These are phyloP conservation scores for Rossbeevera mucosa DNA, from an alignment of 768 basidiomycete species.

Conservation along the genomic window DNA sequence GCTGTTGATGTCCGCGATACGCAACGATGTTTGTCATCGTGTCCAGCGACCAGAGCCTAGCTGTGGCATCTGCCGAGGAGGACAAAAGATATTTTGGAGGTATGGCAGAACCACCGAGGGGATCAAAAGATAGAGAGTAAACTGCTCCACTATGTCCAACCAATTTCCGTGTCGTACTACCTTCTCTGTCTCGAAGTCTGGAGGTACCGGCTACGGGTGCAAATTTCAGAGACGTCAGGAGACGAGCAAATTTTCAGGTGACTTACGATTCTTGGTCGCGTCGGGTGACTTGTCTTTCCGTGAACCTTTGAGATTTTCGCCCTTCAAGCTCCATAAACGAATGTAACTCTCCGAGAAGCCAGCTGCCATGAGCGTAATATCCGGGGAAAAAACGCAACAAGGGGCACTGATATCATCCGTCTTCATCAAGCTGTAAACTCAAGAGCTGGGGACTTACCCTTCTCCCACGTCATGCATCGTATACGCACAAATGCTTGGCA, in stretches of 20 bases:
- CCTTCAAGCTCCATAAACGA: slow-evolving; percentile 90
- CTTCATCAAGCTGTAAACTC: slow-evolving; percentile 7
- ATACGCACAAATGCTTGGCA: slow-evolving; percentile 93
- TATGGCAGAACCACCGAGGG: slow-evolving; percentile 77
- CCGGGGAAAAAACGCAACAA: slow-evolving; percentile 83
- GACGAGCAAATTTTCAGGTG: not conserved
- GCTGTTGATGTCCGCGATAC: slow-evolving; percentile 94
- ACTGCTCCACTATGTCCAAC: slow-evolving; percentile 97
- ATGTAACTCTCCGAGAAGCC: slow-evolving; percentile 97
- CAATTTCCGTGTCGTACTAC: slow-evolving; percentile 81
- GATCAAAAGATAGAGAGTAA: slow-evolving; percentile 92
- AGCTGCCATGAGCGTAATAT: slow-evolving; percentile 88
- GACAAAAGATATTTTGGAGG: slow-evolving; percentile 88
- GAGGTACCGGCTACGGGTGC: slow-evolving; percentile 45
- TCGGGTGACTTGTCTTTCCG: slow-evolving; percentile 70
- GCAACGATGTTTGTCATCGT: slow-evolving; percentile 91
- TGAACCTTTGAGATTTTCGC: slow-evolving; percentile 76
- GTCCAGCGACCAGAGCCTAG: slow-evolving; percentile 92
- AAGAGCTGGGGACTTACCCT: slow-evolving; percentile 53
- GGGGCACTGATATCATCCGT: slow-evolving; percentile 53
- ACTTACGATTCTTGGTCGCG: slow-evolving; percentile 67
- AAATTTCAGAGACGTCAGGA: slow-evolving; percentile 2
- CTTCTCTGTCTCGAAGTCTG: slow-evolving; percentile 74
- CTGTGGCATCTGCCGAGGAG: slow-evolving; percentile 86
- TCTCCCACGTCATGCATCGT: slow-evolving; percentile 94